phyloP scores from a whole-genome alignment of 2,329 filamentous ascomycete genomes.

The Nemania bipapillata region DNA sequence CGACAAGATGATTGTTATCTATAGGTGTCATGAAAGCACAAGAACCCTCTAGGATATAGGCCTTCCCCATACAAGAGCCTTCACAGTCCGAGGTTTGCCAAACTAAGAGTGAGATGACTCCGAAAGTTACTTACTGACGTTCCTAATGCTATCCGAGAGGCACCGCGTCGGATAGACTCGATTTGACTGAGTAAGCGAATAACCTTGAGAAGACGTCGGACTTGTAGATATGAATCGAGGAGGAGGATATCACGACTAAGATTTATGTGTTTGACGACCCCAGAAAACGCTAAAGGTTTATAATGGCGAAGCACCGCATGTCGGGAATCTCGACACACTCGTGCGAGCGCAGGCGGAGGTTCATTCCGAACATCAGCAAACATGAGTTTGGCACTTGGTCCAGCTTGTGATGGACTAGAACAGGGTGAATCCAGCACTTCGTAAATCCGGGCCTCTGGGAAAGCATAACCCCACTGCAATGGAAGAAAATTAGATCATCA shows the following conservation, averaged over 20 bases:
- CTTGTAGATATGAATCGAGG: slow-evolving; percentile 61
- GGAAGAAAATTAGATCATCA: slow-evolving; percentile 12
- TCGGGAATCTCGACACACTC: slow-evolving; percentile 59
- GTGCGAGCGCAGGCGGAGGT: slow-evolving; percentile 57
- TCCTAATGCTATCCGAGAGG: slow-evolving; percentile 57
- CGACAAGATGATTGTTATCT: not conserved
- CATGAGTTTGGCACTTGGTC: slow-evolving; percentile 57
- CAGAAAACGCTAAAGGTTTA: slow-evolving; percentile 57
- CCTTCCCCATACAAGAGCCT: too few species aligned
- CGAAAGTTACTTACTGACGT: slow-evolving; percentile 49
- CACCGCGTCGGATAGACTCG: slow-evolving; percentile 56
- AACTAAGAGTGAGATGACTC: not conserved
- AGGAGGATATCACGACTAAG: slow-evolving; percentile 59
- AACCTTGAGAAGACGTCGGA: slow-evolving; percentile 60
- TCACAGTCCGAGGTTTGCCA: not conserved
- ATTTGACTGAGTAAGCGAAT: slow-evolving; percentile 60
- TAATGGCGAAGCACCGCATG: slow-evolving; percentile 58
- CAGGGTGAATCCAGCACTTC: slow-evolving; percentile 60
- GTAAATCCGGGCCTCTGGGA: slow-evolving; percentile 59
- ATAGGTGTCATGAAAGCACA: not conserved
- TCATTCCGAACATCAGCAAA: slow-evolving; percentile 61
- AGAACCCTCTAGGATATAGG: not conserved
- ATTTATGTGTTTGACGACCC: slow-evolving; percentile 61
- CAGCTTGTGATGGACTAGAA: slow-evolving; percentile 53
- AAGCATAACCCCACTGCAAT: slow-evolving; percentile 55